These are phyloP conservation scores for Amphicarpaea edgeworthii DNA, from an alignment of 306 rosid species.

Conservation along the genomic window DNA sequence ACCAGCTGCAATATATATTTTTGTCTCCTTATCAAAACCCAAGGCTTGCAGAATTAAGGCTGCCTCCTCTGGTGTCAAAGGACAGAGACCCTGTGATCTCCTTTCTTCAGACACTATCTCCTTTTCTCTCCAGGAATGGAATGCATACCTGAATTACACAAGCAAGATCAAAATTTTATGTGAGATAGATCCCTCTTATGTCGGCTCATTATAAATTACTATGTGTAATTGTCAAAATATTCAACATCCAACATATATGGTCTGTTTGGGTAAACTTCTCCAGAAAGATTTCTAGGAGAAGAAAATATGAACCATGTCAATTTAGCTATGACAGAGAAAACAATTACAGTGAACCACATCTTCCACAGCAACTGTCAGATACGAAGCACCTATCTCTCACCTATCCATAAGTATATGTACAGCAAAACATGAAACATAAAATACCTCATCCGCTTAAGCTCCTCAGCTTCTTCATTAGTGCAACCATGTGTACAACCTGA, in stretches of 20 bases:
- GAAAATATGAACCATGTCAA: too few relatives aligned
- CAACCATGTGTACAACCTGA: conserved; percentile 98
- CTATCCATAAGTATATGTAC: not conserved
- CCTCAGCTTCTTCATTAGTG: conserved; percentile 82
- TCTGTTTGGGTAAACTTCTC: too few relatives aligned
- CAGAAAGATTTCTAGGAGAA: too few relatives aligned
- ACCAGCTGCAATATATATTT: conserved; percentile 95
- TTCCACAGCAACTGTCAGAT: conserved; percentile 29
- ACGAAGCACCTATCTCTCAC: conserved; percentile 20
- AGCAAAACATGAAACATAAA: conserved; percentile 29
- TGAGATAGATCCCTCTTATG: conserved; percentile 36
- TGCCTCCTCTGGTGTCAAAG: conserved; percentile 94
- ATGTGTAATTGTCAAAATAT: conserved; percentile 22
- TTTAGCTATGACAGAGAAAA: conserved; percentile 22
- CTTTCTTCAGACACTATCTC: conserved; percentile 88
- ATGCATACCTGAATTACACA: conserved; percentile 72
- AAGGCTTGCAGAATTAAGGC: conserved; percentile 81
- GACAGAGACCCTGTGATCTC: conserved; percentile 92
- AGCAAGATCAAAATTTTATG: conserved; percentile 27
- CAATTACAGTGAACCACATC: not conserved
- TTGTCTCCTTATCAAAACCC: conserved; percentile 74
- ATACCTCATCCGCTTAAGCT: conserved; percentile 93
- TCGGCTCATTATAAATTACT: conserved; percentile 34
- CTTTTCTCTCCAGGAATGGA: conserved; percentile 98
- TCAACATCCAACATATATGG: conserved; percentile 25